Evolutionary conservation across 106 monocot genomes (phyloP), one percentile per base, ranked within the genome.

Genomic region (Dendrobium officinale): DNA sequence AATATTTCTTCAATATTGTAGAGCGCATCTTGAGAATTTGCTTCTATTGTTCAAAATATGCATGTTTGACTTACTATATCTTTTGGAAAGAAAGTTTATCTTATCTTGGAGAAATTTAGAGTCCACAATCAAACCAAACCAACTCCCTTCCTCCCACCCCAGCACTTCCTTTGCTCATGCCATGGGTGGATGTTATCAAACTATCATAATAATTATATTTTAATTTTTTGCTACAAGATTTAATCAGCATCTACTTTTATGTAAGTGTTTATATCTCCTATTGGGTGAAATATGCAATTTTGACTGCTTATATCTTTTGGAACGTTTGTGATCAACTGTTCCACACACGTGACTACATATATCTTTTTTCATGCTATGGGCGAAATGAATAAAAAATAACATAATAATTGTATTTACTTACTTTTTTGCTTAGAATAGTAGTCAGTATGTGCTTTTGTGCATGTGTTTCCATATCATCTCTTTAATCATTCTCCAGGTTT

Each of bases 401-500:
- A 20, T 22, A 1, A 6, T n/a, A 61, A 61, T 61, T 61, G 24
- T 13, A 51, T 51, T 13, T 51, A 51, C 13, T 51, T 51, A 51
- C 15, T 51, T 51, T 51, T 51, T 0, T 22, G 0, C 54, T 54
- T 9, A 54, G 13, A 16, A 37, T 31, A 37, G 15, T 31, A 4
- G 37, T 70, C 33, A 70, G 33, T 33, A 33, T 70, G 33, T 70
- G 9, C n/a, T 37, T 3, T 74, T 19, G n/a, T 6, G 6, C 4
- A 19, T 22, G 20, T 61, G 20, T 61, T 61, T 61, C 61, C 22
- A 61, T 61, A 5, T 61, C 61, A 61, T 61, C 4, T 70, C 37
- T 70, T 7, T 0, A 24, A 4, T 70, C 70, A 8, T 13, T 58
- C 56, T 85, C 44, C 74, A 99, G 98, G 92, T 99, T 26, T 99